Conservation (phyloP, 768 basidiomycete species). For the Termitomyces sp. region DNA sequence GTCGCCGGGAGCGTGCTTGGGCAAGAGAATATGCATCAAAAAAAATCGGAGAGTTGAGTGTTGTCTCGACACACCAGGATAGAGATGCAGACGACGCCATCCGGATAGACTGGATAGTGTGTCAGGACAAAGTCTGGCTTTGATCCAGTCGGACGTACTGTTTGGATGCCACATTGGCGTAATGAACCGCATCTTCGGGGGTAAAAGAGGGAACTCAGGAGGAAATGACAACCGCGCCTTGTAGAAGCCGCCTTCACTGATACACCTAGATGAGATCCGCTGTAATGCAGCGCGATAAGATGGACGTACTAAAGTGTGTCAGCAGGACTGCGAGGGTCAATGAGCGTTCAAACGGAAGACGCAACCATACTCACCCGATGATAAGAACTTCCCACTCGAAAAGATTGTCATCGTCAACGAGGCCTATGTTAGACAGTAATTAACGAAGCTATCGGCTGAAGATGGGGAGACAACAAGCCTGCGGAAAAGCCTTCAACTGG, state of each 20-base stretch:
- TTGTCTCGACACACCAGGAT: constrained; percentile 59
- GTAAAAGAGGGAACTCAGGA: constrained; percentile 80
- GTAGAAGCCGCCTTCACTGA: constrained; percentile 93
- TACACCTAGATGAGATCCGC: constrained; percentile 12
- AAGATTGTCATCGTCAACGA: constrained; percentile 91
- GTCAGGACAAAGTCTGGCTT: constrained; percentile 5
- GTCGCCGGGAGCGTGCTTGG: constrained; percentile 88
- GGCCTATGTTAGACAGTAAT: constrained; percentile 45
- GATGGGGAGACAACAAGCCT: constrained; percentile 38
- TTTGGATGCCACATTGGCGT: constrained; percentile 99
- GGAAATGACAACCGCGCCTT: constrained; percentile 90
- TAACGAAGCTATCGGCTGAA: constrained; percentile 19
- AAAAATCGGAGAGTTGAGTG: neutral
- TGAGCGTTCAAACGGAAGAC: constrained; percentile 1
- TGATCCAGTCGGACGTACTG: constrained; percentile 45
- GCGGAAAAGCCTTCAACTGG: constrained; percentile 98
- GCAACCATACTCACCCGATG: constrained; percentile 63
- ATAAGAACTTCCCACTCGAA: constrained; percentile 97
- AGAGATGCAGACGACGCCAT: constrained; percentile 93
- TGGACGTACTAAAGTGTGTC: constrained; percentile 86
- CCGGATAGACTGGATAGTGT: constrained; percentile 71
- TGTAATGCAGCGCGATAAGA: neutral
- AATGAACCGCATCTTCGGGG: constrained; percentile 94
- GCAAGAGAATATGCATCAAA: constrained; percentile 3
- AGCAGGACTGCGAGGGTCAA: constrained; percentile 54